Conservation (phyloP, 2,329 filamentous ascomycete species). For the Phyllosticta citriasiana region DNA sequence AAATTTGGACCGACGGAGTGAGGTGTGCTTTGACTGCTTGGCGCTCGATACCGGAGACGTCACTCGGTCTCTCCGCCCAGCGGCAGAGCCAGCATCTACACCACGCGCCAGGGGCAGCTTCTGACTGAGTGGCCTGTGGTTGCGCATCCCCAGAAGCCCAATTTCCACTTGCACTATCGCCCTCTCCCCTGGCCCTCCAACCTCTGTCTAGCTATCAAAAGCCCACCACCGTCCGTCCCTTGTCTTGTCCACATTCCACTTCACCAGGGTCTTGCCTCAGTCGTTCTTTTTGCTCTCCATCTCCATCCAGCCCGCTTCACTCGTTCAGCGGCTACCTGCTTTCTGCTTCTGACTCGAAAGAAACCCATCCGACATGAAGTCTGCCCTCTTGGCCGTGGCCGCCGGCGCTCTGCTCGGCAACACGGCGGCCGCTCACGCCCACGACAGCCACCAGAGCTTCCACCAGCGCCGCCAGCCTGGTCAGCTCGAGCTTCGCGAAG, state of each 20-base stretch:
- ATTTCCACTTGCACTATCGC: constrained; percentile 2
- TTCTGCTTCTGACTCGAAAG: constrained; percentile 17
- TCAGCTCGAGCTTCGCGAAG: constrained; percentile 24
- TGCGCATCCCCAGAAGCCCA: constrained; percentile 7
- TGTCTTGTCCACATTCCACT: not conserved
- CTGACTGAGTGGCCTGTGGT: not conserved
- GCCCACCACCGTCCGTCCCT: not conserved
- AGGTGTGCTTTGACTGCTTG: not conserved
- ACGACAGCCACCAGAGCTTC: constrained; percentile 54
- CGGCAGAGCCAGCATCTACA: not conserved
- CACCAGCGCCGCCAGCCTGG: constrained; percentile 42
- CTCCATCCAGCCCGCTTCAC: constrained; percentile 59
- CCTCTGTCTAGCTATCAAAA: constrained; percentile 10
- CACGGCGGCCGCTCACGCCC: constrained; percentile 45
- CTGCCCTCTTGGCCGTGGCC: constrained; percentile 54
- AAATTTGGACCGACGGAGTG: not conserved
- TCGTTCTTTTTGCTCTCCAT: constrained; percentile 10
- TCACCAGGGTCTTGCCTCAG: constrained; percentile 1
- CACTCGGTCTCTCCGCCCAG: not conserved
- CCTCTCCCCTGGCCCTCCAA: not conserved
- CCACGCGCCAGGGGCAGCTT: not conserved
- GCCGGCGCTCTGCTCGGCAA: constrained; percentile 41
- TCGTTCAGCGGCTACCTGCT: constrained; percentile 65
- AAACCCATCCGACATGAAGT: constrained; percentile 58
- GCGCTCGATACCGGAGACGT: not conserved